Evolutionary conservation across 805 yeast genomes (phyloP).

Genomic region (Lipomyces kockii): DNA sequence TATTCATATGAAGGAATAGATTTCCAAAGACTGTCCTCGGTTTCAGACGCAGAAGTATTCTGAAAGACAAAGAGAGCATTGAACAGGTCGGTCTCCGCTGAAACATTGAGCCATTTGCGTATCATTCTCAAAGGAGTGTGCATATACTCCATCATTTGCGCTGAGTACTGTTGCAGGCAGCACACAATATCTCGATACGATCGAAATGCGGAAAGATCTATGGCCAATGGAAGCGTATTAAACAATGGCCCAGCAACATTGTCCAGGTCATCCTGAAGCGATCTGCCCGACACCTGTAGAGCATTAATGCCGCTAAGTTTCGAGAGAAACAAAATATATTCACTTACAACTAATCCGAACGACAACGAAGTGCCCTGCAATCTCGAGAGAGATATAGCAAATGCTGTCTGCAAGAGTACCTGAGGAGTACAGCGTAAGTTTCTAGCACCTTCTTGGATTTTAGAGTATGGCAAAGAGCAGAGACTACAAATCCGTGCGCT

Average conservation of each 20-base stretch:
- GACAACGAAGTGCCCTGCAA: conserved; percentile 14
- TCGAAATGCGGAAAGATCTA: conserved; percentile 1
- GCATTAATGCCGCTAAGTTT: not conserved
- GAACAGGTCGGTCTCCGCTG: conserved; percentile 13
- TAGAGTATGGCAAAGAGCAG: not conserved
- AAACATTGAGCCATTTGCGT: conserved; percentile 31
- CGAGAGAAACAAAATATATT: too few relatives aligned
- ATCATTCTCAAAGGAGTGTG: conserved; percentile 33
- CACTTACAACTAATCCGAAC: conserved; percentile 28
- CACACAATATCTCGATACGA: conserved; percentile 6
- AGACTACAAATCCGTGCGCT: not conserved
- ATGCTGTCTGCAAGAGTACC: conserved; percentile 34
- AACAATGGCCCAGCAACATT: conserved; percentile 33
- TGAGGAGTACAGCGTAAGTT: conserved; percentile 34
- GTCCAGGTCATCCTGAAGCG: conserved; percentile 28
- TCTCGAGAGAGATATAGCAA: conserved; percentile 18
- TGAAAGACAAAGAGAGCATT: conserved; percentile 35
- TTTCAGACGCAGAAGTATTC: conserved; percentile 1
- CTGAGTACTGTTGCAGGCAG: conserved; percentile 17
- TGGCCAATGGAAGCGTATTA: conserved; percentile 34
- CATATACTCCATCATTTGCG: conserved; percentile 27
- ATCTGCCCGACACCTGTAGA: conserved; percentile 29
- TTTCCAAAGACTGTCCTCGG: conserved; percentile 24
- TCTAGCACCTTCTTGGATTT: conserved; percentile 14
- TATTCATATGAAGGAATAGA: conserved; percentile 1